Evolutionary conservation across 345 rosid species (phyloP).

Genomic region (Hevea brasiliensis): DNA sequence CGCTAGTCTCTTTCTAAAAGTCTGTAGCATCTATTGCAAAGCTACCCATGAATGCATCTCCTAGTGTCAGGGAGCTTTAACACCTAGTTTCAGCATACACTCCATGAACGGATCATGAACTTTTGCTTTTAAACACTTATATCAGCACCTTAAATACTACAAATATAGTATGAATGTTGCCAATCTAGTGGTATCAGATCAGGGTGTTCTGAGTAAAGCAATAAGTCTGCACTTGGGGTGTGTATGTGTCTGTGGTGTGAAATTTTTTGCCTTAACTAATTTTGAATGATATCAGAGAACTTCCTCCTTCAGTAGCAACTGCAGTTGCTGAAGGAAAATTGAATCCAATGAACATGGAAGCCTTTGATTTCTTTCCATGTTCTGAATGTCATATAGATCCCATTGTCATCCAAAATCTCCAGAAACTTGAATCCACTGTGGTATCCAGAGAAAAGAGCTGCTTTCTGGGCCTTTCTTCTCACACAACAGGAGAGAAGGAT

Average conservation of each 20-base stretch:
- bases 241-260: not conserved
- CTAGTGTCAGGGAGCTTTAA: too few species aligned
- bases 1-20: not conserved
- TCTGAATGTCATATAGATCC: slow-evolving; percentile 20
- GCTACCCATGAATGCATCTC: not conserved
- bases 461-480: slow-evolving; percentile 32
- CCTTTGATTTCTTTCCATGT: slow-evolving; percentile 45
- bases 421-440: slow-evolving; percentile 28
- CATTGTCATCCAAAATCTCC: slow-evolving; percentile 14
- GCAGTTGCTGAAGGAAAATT: slow-evolving; percentile 78
- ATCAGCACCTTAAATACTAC: too few species aligned
- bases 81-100: slow-evolving; percentile 1
- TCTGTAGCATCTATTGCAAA: not conserved
- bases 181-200: not conserved
- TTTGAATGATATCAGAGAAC: slow-evolving; percentile 46
- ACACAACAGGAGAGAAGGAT: slow-evolving; percentile 29
- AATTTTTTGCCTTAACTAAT: slow-evolving; percentile 29
- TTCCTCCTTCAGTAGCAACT: slow-evolving; percentile 64
- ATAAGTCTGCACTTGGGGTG: not conserved
- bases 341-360: slow-evolving; percentile 69
- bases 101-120: too few species aligned
- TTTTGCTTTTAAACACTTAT: too few species aligned
- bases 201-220: too few species aligned
- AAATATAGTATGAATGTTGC: not conserved
- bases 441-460: slow-evolving; percentile 24